These are phyloP conservation scores for Xylaria acuta DNA, from an alignment of 495 filamentous ascomycete species.

Conservation along the genomic window DNA sequence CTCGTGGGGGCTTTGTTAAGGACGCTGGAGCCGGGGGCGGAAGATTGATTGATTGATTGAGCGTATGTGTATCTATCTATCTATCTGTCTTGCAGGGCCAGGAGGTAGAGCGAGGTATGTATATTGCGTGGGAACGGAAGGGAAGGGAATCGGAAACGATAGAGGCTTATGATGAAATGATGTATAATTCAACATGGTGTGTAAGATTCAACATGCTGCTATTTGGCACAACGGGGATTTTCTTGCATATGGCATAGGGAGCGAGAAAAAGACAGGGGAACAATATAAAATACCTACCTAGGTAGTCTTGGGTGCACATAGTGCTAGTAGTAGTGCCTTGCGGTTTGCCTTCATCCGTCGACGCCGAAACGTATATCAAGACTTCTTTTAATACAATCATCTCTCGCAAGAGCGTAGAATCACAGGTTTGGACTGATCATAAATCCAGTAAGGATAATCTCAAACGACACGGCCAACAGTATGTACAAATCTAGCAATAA, in stretches of 20 bases:
- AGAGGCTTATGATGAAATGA: background rate
- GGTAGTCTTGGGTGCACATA: no score
- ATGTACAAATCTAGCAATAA: background rate
- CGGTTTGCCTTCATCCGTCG: no score
- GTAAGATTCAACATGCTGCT: conserved; percentile 3
- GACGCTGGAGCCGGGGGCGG: conserved; percentile 64
- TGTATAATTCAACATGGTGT: conserved; percentile 15
- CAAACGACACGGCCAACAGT: background rate
- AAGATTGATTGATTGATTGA: no score
- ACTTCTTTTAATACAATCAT: no score
- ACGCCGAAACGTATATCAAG: no score
- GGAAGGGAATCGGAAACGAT: background rate
- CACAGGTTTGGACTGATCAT: no score
- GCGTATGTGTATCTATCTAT: background rate
- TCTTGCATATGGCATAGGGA: background rate
- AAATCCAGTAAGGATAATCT: no score
- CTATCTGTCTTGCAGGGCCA: no score
- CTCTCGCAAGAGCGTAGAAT: no score
- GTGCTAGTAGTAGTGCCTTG: no score
- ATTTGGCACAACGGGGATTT: background rate
- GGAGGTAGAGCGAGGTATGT: background rate
- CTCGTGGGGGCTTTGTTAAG: conserved; percentile 83
- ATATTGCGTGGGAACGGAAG: background rate
- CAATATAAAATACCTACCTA: background rate
- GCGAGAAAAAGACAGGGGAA: background rate